A percentile compares a stretch with the other conserved stretches of the same genome.
Evolutionary conservation across 805 yeast species (phyloP).

Genomic region (Ogataea sp.): DNA sequence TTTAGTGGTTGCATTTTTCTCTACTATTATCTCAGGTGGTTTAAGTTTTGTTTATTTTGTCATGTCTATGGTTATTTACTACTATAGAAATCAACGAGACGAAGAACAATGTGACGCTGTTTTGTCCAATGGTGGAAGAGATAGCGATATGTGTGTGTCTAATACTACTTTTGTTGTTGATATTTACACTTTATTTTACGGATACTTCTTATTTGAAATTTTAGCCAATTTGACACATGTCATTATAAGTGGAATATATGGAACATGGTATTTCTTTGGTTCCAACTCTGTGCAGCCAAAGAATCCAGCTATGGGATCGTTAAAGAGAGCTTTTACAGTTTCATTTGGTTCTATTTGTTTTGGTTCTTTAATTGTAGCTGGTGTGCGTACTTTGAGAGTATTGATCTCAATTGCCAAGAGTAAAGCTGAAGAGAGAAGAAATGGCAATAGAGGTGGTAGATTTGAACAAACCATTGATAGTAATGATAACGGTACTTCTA

Average conservation of each 20-base stretch:
- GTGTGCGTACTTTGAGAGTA: constrained; percentile 58
- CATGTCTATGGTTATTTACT: constrained; percentile 46
- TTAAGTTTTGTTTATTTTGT: constrained; percentile 57
- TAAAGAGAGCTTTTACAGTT: constrained; percentile 68
- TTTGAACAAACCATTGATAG: constrained; percentile 25
- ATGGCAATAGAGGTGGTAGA: background rate
- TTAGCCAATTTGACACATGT: constrained; percentile 74
- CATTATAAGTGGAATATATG: constrained; percentile 76
- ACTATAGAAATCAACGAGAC: constrained; percentile 17
- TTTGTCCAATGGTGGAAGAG: constrained; percentile 17
- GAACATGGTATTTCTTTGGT: constrained; percentile 86
- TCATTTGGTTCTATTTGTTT: constrained; percentile 88
- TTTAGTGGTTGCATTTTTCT: constrained; percentile 32
- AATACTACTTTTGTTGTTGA: constrained; percentile 14
- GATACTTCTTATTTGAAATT: constrained; percentile 78
- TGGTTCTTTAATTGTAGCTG: constrained; percentile 68
- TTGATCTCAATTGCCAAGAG: constrained; percentile 42
- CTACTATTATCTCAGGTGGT: constrained; percentile 43
- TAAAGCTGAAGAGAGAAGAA: constrained; percentile 20
- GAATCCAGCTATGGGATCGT: constrained; percentile 75
- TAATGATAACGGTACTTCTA: constrained; percentile 38
- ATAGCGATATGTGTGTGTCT: constrained; percentile 22
- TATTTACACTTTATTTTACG: constrained; percentile 70
- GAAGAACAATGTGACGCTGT: constrained; percentile 47
- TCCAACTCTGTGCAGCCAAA: constrained; percentile 50